A percentile compares a stretch with the other conserved stretches of the same genome.
phyloP scores from a whole-genome alignment of 2,329 filamentous ascomycete genomes.

The Aspergillus sp. region DNA sequence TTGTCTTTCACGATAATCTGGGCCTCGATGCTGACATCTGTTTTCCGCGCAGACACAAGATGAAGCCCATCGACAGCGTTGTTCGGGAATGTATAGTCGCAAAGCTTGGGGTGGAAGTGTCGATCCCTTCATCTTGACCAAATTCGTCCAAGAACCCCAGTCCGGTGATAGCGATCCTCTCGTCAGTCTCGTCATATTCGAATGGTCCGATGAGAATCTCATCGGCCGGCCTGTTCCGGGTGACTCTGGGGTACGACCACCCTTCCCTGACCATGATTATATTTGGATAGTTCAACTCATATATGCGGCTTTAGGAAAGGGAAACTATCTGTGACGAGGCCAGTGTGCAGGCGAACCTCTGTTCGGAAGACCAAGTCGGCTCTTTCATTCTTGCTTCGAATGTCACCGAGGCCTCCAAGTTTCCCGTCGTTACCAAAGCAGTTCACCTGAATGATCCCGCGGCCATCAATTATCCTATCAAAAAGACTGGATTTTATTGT shows the following conservation, averaged over 20 bases:
- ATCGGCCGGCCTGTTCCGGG: slow-evolving; percentile 69
- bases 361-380: slow-evolving; percentile 75
- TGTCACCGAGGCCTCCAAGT: slow-evolving; percentile 69
- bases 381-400: slow-evolving; percentile 81
- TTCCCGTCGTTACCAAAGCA: slow-evolving; percentile 74
- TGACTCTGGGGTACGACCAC: slow-evolving; percentile 53
- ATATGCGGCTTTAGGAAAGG: slow-evolving; percentile 46
- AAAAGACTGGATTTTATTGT: slow-evolving; percentile 95
- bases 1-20: neutral
- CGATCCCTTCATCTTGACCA: slow-evolving; percentile 85
- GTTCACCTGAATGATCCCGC: slow-evolving; percentile 75
- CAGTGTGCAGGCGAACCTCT: slow-evolving; percentile 68
- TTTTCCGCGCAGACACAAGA: slow-evolving; percentile 65
- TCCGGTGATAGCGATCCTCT: slow-evolving; percentile 68
- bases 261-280: neutral
- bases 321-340: slow-evolving; percentile 75
- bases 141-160: slow-evolving; percentile 67
- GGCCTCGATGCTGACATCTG: neutral
- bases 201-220: slow-evolving; percentile 82
- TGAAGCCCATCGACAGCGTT: slow-evolving; percentile 77
- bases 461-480: slow-evolving; percentile 77
- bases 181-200: slow-evolving; percentile 85
- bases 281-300: slow-evolving; percentile 33
- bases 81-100: slow-evolving; percentile 90
- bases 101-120: slow-evolving; percentile 83